These are phyloP conservation scores for Spiraea crenata DNA, from an alignment of 331 rosid species.

Conservation along the genomic window DNA sequence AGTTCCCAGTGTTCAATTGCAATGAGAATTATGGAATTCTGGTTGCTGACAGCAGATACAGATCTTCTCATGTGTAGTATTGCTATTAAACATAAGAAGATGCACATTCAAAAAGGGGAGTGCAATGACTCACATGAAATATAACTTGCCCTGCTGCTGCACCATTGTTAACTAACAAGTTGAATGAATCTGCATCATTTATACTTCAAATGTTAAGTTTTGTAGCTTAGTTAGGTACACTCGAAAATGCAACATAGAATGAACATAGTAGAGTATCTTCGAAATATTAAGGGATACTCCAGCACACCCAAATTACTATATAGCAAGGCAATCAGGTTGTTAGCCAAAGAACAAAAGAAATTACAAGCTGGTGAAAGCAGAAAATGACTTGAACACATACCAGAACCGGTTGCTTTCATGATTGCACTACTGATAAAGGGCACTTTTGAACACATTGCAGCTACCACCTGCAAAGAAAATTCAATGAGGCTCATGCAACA, in stretches of 20 bases:
- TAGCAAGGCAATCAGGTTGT: not conserved
- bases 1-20: not conserved
- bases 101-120: not conserved
- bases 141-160: conserved; percentile 92
- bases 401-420: conserved; percentile 77
- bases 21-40: not conserved
- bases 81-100: not conserved
- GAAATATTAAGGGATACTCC: not conserved
- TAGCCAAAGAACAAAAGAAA: conserved; percentile 5
- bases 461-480: conserved; percentile 64
- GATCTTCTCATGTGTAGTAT: not conserved
- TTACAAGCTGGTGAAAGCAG: conserved; percentile 1
- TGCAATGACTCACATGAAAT: conserved; percentile 69
- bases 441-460: conserved; percentile 97
- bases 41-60: not conserved
- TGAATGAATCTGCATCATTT: conserved; percentile 74
- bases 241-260: not conserved
- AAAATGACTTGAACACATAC: conserved; percentile 39
- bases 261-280: not conserved
- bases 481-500: conserved; percentile 21
- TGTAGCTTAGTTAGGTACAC: not conserved
- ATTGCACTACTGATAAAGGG: conserved; percentile 89
- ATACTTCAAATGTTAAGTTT: not conserved
- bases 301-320: conserved; percentile 2
- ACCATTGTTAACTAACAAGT: conserved; percentile 83